phyloP scores from a whole-genome alignment of 306 rosid genomes.

The Malus fusca region DNA sequence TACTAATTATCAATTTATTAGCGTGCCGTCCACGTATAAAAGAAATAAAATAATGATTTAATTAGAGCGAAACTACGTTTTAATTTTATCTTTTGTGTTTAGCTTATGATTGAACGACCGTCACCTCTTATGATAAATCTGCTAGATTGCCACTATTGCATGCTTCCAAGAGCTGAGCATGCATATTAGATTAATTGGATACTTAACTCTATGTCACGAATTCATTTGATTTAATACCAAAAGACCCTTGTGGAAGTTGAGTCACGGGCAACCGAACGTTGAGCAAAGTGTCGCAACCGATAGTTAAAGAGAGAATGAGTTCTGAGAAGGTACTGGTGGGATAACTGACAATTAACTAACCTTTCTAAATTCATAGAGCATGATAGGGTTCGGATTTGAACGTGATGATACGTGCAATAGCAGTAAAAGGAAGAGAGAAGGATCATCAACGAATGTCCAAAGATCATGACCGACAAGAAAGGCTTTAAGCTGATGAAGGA shows the following conservation, averaged over 20 bases:
- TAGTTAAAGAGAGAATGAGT: too few species aligned
- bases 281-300: too few species aligned
- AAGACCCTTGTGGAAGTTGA: background rate
- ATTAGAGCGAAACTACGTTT: background rate
- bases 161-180: background rate
- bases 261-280: too few species aligned
- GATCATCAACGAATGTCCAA: too few species aligned
- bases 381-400: too few species aligned
- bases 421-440: too few species aligned
- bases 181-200: background rate
- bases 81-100: background rate
- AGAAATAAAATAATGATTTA: background rate
- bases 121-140: background rate
- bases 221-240: background rate
- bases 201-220: background rate
- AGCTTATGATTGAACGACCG: background rate
- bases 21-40: background rate
- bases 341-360: too few species aligned
- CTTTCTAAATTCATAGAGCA: too few species aligned
- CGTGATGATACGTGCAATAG: too few species aligned
- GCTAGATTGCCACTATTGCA: background rate
- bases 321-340: too few species aligned
- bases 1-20: background rate
- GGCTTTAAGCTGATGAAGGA: too few species aligned
- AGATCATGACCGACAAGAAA: too few species aligned